Evolutionary conservation across 1,284 basidiomycete genomes (phyloP).

Genomic region (Naganishia liquefaciens): DNA sequence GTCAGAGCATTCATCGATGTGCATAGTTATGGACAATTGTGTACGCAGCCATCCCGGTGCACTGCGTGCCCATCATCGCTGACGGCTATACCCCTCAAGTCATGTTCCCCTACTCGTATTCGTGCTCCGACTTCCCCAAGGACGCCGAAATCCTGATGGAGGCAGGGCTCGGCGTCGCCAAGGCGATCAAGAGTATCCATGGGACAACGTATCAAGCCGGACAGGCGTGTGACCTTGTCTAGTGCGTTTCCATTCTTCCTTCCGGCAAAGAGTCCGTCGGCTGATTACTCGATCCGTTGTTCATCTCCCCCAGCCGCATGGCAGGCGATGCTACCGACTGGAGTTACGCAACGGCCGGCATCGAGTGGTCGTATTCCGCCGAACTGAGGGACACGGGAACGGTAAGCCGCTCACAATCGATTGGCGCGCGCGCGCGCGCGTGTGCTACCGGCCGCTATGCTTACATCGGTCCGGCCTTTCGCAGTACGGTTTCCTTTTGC

Average conservation of each 20-base stretch:
- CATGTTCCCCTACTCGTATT: constrained; percentile 71
- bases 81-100: constrained; percentile 41
- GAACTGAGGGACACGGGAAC: constrained; percentile 81
- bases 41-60: constrained; percentile 56
- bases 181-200: constrained; percentile 63
- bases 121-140: constrained; percentile 66
- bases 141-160: constrained; percentile 82
- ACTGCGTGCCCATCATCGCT: neutral
- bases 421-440: no score
- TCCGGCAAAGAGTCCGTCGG: no score
- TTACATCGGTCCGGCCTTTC: constrained; percentile 2
- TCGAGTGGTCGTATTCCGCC: constrained; percentile 74
- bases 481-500: constrained; percentile 77
- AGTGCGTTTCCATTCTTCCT: constrained; percentile 53
- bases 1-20: constrained; percentile 71
- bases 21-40: constrained; percentile 78
- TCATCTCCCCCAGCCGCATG: constrained; percentile 53
- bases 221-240: constrained; percentile 67
- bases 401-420: constrained; percentile 55
- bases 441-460: neutral
- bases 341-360: constrained; percentile 65
- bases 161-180: constrained; percentile 69
- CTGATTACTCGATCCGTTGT: no score
- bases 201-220: constrained; percentile 65
- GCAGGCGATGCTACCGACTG: constrained; percentile 76